Percentiles rank a stretch among this genome's conserved stretches.
phyloP scores from a whole-genome alignment of 352 stramenopile genomes.

The Elongisporangium anandrum region DNA sequence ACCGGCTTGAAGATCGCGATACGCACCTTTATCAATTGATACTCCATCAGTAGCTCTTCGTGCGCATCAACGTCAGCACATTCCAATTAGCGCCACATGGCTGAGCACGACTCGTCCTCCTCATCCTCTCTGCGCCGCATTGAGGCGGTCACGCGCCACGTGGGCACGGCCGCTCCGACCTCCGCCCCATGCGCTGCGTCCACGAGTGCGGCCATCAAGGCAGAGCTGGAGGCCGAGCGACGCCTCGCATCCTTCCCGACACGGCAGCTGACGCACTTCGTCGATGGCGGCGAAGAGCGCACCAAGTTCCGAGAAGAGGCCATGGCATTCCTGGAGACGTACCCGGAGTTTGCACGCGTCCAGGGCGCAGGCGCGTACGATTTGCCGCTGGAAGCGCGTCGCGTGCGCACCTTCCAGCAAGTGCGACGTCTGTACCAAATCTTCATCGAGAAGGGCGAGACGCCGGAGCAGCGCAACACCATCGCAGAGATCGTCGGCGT shows the following conservation, averaged over 20 bases:
- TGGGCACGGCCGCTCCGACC: slow-evolving; percentile 10
- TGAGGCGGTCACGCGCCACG: slow-evolving; percentile 43
- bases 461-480: slow-evolving; percentile 51
- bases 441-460: slow-evolving; percentile 52
- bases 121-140: slow-evolving; percentile 28
- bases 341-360: slow-evolving; percentile 31
- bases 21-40: background rate
- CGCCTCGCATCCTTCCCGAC: slow-evolving; percentile 38
- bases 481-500: slow-evolving; percentile 61
- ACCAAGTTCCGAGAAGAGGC: slow-evolving; percentile 44
- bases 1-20: background rate
- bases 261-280: slow-evolving; percentile 52
- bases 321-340: slow-evolving; percentile 43
- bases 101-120: slow-evolving; percentile 15
- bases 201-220: slow-evolving; percentile 28
- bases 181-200: slow-evolving; percentile 27
- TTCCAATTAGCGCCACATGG: slow-evolving; percentile 18
- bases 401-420: slow-evolving; percentile 43
- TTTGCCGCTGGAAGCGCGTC: slow-evolving; percentile 39
- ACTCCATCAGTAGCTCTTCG: background rate
- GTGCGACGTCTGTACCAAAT: slow-evolving; percentile 54
- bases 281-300: slow-evolving; percentile 43
- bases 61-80: slow-evolving; percentile 3
- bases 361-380: slow-evolving; percentile 37
- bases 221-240: slow-evolving; percentile 50